Percentiles rank a stretch among this genome's conserved stretches.
Evolutionary conservation across 2,329 filamentous ascomycete genomes (phyloP).

Genomic region (Didymella lethalis): DNA sequence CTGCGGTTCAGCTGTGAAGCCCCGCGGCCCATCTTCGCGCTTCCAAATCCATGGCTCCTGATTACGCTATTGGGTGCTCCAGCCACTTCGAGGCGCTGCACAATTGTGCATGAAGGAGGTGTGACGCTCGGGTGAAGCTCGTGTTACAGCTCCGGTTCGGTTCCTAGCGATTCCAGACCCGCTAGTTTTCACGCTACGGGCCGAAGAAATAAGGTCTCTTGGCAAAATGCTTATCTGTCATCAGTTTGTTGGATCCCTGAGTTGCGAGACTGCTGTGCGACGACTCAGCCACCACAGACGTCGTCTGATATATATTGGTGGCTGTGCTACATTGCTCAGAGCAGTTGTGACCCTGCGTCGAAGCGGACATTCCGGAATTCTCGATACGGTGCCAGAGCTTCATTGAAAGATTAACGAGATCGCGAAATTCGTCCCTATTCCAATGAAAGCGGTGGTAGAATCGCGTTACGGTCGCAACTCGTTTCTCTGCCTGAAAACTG

Average conservation of each 20-base stretch:
- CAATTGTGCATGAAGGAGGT: conserved; percentile 14
- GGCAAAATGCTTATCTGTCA: conserved; percentile 17
- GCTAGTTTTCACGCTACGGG: conserved; percentile 10
- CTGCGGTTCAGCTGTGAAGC: conserved; percentile 5
- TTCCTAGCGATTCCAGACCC: conserved; percentile 14
- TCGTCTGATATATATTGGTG: not conserved
- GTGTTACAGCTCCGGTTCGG: conserved; percentile 16
- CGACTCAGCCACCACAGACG: conserved; percentile 14
- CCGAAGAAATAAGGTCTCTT: conserved; percentile 16
- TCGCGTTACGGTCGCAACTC: not conserved
- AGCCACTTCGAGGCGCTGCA: conserved; percentile 20
- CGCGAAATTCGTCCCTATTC: not conserved
- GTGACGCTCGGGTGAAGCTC: conserved; percentile 14
- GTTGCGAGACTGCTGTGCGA: not conserved
- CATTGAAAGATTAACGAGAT: not conserved
- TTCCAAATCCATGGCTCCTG: conserved; percentile 13
- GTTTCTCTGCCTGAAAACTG: too few relatives aligned
- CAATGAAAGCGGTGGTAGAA: not conserved
- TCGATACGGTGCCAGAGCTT: not conserved
- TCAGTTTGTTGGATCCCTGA: conserved; percentile 2
- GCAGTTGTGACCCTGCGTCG: not conserved
- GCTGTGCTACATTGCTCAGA: not conserved
- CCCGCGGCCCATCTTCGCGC: not conserved
- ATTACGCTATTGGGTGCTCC: conserved; percentile 10
- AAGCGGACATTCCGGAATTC: not conserved